Evolutionary conservation across 2,329 filamentous ascomycete species (phyloP).

Genomic region (Samsoniella hepiali): DNA sequence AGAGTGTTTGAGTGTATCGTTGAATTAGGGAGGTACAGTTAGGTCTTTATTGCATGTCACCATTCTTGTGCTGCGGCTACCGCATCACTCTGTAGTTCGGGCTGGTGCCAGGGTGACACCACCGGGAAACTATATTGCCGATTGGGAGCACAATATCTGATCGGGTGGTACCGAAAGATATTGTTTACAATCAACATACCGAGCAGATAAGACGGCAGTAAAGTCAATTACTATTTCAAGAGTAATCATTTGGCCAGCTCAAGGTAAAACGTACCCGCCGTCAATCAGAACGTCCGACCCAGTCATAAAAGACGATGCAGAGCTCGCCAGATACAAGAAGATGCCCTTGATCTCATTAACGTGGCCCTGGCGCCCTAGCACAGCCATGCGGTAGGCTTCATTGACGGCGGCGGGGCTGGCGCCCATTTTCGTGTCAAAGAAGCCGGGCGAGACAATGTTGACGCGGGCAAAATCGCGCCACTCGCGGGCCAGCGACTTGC

Average conservation of each 20-base stretch:
- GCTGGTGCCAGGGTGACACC: too few species aligned
- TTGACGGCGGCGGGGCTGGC: slow-evolving; percentile 41
- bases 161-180: too few species aligned
- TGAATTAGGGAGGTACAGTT: too few species aligned
- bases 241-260: slow-evolving; percentile 8
- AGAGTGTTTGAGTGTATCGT: too few species aligned
- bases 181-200: too few species aligned
- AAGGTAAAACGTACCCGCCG: slow-evolving; percentile 33
- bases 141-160: neutral
- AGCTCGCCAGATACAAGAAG: slow-evolving; percentile 52
- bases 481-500: slow-evolving; percentile 52
- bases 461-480: slow-evolving; percentile 57
- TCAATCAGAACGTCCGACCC: slow-evolving; percentile 49
- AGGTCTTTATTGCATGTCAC: too few species aligned
- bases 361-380: slow-evolving; percentile 21
- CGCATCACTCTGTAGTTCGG: too few species aligned
- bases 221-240: too few species aligned
- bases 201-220: too few species aligned
- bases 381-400: slow-evolving; percentile 49
- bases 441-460: slow-evolving; percentile 45
- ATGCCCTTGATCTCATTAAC: slow-evolving; percentile 25
- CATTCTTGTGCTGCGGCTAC: too few species aligned
- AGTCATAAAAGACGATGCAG: slow-evolving; percentile 49
- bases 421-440: slow-evolving; percentile 58
- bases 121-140: too few species aligned